These are phyloP conservation scores for Komagataella ulmi DNA, from an alignment of 805 yeast genomes.

Conservation along the genomic window DNA sequence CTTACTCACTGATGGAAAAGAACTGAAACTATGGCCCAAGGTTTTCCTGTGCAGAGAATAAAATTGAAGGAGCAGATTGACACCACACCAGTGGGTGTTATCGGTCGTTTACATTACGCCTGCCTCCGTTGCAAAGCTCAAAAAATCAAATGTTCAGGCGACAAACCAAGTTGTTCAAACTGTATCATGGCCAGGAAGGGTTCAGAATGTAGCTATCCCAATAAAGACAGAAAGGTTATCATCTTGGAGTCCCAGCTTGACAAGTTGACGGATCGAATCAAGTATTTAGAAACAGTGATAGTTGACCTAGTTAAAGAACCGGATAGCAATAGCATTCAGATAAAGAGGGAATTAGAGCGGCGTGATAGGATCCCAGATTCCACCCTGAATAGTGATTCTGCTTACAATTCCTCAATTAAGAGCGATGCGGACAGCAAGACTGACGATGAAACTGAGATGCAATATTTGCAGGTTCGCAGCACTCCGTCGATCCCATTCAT, in stretches of 20 bases:
- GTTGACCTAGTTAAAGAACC: background rate
- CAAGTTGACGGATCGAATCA: slow-evolving; percentile 12
- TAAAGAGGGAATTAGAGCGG: background rate
- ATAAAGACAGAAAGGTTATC: slow-evolving; percentile 16
- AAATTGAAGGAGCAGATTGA: slow-evolving; percentile 1
- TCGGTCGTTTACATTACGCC: slow-evolving; percentile 23
- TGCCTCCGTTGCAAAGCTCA: slow-evolving; percentile 36
- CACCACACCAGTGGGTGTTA: slow-evolving; percentile 5
- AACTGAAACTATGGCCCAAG: background rate
- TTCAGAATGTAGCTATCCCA: slow-evolving; percentile 12
- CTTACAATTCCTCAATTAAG: background rate
- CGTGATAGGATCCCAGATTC: background rate
- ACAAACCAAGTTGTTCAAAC: slow-evolving; percentile 14
- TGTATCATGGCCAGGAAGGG: slow-evolving; percentile 10
- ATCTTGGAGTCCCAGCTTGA: slow-evolving; percentile 14
- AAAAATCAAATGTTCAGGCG: slow-evolving; percentile 37
- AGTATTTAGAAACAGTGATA: slow-evolving; percentile 10
- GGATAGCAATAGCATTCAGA: background rate
- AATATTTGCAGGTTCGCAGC: background rate
- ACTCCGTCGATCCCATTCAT: background rate
- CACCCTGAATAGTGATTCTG: background rate
- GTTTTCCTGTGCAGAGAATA: background rate
- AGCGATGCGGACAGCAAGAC: background rate
- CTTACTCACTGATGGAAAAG: background rate
- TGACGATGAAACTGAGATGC: background rate